phyloP scores from a whole-genome alignment of 2,329 filamentous ascomycete genomes.

The Trichophyton rubrum region DNA sequence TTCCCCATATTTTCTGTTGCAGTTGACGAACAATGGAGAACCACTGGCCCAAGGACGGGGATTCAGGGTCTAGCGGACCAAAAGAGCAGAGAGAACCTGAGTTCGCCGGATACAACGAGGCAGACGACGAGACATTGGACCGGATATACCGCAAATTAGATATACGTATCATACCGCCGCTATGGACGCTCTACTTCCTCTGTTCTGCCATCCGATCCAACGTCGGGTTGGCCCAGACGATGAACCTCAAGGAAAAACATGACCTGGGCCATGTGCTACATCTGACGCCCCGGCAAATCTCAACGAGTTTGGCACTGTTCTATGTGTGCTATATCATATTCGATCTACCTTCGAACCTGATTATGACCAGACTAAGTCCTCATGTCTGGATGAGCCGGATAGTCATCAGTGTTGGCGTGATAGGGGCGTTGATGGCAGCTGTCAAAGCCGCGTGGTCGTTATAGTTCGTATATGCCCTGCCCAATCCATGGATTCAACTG shows the following conservation, averaged over 20 bases:
- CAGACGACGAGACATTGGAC: constrained; percentile 24
- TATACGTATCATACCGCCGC: constrained; percentile 53
- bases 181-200: constrained; percentile 84
- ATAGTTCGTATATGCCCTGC: constrained; percentile 41
- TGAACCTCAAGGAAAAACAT: constrained; percentile 61
- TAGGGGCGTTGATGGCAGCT: constrained; percentile 71
- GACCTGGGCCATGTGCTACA: constrained; percentile 61
- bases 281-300: constrained; percentile 63
- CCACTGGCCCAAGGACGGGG: not conserved
- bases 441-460: constrained; percentile 74
- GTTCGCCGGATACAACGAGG: constrained; percentile 16
- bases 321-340: constrained; percentile 89
- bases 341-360: constrained; percentile 73
- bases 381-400: constrained; percentile 88
- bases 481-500: not conserved
- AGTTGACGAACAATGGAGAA: not conserved
- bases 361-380: constrained; percentile 76
- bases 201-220: constrained; percentile 87
- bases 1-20: not conserved
- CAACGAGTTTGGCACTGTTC: constrained; percentile 73
- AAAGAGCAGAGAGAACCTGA: not conserved
- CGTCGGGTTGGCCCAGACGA: constrained; percentile 86
- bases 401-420: constrained; percentile 72
- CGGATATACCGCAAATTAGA: constrained; percentile 42
- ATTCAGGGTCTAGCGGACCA: not conserved